Base-by-base conservation (phyloP, 495 filamentous ascomycete species). In the Aspergillus campestris region DNA sequence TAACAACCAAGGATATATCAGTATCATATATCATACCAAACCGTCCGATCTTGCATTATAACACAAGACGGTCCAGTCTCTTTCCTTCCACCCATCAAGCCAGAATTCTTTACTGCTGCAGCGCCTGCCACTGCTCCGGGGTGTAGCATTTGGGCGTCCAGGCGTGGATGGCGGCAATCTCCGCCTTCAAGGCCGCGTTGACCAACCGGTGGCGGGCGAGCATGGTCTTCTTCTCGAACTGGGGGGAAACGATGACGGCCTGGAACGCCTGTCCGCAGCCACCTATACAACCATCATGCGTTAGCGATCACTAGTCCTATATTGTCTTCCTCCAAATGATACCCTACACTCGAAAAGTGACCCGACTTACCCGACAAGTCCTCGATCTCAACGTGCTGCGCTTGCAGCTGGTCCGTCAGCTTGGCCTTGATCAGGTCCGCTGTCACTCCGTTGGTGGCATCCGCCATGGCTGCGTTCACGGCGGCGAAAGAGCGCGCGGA, bases 91-190 rank as follows among this genome's bases (percentile, higher is more conserved):
- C 24, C 32, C 6, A 10, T 24, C 41, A 8, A 6, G n/a, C 15
- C 13, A 29, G 29, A 30, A 11, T 28, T 31, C 27, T 51, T n/a
- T 43, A 48, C 56, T 69, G 68, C 59, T 77, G 75, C 65, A 83
- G 75, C 61, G 75, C 82, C 70, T 84, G 80, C 82, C 86, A 96
- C 70, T 98, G 88, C 62, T 90, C 91, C 1, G 89, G 88, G 11
- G 92, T 97, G 71, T 84, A 87, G 65, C 94, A 97, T 67, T 90
- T 95, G 18, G 92, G 87, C 46, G 87, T 91, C 92, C 92, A 98
- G n/a, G 92, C 92, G 73, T 98, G 92, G 45, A 98, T 95, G 37
- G 81, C 79, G 5, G 87, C 86, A 63, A 98, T 92, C 71, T 98
- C 92, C n/a, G 78, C 77, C 70, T 91, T 92, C 58, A 98, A 66